These are phyloP conservation scores for Eucalyptus tenuipes DNA, from an alignment of 345 rosid genomes.

Conservation along the genomic window DNA sequence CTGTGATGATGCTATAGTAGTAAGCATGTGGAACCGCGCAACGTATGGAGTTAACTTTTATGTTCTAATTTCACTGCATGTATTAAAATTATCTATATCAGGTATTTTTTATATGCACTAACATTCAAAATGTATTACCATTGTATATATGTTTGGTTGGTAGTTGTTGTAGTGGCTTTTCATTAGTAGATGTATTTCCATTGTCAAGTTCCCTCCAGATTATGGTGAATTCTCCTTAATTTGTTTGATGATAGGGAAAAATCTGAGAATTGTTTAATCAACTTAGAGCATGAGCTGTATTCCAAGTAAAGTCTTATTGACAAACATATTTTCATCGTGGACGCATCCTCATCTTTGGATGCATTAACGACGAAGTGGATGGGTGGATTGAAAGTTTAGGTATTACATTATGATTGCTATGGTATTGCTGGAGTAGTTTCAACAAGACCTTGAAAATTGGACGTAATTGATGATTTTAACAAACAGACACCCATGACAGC, in stretches of 20 bases:
- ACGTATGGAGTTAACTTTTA: not conserved
- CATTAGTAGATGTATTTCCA: not conserved
- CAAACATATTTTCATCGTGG: not conserved
- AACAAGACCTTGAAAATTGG: not conserved
- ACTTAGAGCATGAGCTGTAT: not conserved
- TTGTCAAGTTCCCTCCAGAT: not conserved
- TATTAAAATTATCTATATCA: not conserved
- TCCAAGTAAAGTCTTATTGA: not conserved
- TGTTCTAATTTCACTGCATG: not conserved
- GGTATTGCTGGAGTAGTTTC: not conserved
- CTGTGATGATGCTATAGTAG: not conserved
- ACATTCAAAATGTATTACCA: not conserved
- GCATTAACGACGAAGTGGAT: not conserved
- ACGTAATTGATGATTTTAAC: not conserved
- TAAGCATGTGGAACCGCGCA: not conserved
- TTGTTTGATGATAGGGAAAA: not conserved
- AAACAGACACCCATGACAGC: not conserved
- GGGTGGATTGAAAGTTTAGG: not conserved
- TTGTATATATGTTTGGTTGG: not conserved
- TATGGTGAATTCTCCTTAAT: not conserved
- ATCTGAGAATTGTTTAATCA: not conserved
- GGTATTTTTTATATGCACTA: not conserved
- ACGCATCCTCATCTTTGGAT: not conserved
- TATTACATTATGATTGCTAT: not conserved
- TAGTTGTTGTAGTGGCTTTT: not conserved